Base-by-base conservation (phyloP, 2,329 filamentous ascomycete species). In the Colletotrichum limetticola region DNA sequence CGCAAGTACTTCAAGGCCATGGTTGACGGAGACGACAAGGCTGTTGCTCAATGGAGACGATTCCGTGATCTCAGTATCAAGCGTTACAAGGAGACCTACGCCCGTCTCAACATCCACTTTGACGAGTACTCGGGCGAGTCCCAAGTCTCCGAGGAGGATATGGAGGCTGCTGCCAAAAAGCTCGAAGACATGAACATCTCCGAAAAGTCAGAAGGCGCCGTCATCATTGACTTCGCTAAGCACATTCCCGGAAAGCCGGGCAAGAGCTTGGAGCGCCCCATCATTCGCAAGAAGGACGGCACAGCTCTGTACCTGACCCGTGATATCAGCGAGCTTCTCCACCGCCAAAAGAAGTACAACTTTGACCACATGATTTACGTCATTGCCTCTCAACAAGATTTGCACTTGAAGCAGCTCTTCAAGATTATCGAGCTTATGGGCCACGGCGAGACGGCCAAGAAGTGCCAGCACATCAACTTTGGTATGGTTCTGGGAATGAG, bases 331-430 rank as follows among this genome's bases (percentile, higher is more conserved):
- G 92, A 95, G 78, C 88, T 94, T 32, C 83, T 95, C 66, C 89
- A 91, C 78, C 90, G 93, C 68, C 84, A 86, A 56, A 85, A 88
- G 59, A 87, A 87, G 75, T 86, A 86, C 75, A 58, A 68, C 55
- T 75, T 76, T 53, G 92, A 95, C 83, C 90, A 94, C 80, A 94
- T 95, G 92, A 92, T 95, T 74, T 95, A 95, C 78, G 93, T 95
- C 11, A 90, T 95, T 35, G 92, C 92, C 1, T 91, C 89, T 26
- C 89, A 91, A 75, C 93, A 95, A 78, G 92, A 93, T 77, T 85
- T 93, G 14, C 93, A 95, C 79, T 86, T 95, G 67, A 90, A 90
- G 78, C 92, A 94, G 80, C 85, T 95, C 19, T 93, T 94, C 86
- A 94, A 94, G 85, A 93, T 94, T 46, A 86, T 95, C 72, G 90